Evolutionary conservation across 441 rosid genomes (phyloP).

Genomic region (Adansonia madagascariensis): DNA sequence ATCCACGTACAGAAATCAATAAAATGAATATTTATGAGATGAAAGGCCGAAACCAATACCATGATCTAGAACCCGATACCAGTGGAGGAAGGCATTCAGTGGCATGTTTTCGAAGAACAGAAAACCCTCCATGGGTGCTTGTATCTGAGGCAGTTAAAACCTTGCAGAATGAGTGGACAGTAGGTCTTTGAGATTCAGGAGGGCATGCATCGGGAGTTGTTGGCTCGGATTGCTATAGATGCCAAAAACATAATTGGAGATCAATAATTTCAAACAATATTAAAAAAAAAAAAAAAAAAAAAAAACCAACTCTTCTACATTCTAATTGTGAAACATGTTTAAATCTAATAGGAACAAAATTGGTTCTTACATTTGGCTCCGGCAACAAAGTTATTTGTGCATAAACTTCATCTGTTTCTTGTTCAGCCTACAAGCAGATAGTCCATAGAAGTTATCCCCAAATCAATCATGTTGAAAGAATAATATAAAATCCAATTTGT

Average conservation of each 20-base stretch:
- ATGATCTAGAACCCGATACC: constrained; percentile 36
- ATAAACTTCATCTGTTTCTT: constrained; percentile 76
- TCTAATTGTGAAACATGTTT: too few species aligned
- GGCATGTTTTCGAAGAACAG: too few species aligned
- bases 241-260: too few species aligned
- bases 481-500: constrained; percentile 3
- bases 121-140: too few species aligned
- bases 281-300: too few species aligned
- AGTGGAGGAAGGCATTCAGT: constrained; percentile 56
- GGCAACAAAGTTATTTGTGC: constrained; percentile 70
- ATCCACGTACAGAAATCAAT: constrained; percentile 25
- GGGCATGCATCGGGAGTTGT: too few species aligned
- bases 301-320: too few species aligned
- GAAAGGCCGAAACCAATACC: not conserved
- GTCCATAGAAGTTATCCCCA: constrained; percentile 15
- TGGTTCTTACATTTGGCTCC: constrained; percentile 44
- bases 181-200: too few species aligned
- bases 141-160: too few species aligned
- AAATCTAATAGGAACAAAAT: not conserved
- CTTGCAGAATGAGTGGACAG: too few species aligned
- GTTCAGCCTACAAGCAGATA: constrained; percentile 58
- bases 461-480: constrained; percentile 16
- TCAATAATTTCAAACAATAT: too few species aligned
- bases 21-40: not conserved
- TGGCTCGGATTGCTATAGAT: too few species aligned